Evolutionary conservation across 116 monocot species (phyloP), one percentile per base, ranked within the genome.

Genomic region (Dioscorea cayenensis): DNA sequence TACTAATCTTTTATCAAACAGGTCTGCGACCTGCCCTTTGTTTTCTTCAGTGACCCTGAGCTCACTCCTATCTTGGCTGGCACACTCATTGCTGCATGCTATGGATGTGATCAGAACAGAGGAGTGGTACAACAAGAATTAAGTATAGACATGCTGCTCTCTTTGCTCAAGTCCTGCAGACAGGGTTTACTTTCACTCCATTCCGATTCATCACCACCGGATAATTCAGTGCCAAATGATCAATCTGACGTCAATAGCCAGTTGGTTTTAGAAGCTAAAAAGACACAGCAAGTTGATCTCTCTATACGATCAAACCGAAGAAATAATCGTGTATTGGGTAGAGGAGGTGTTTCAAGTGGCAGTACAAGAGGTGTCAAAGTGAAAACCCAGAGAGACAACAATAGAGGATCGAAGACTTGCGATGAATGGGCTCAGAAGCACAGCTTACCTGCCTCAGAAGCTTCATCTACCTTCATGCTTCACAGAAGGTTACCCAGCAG

Each of bases 1-100:
- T 77, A 37, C 67, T 75, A 68, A 73, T 71, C 20, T 63, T 13
- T 4, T 65, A 3, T 36, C 65, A 36, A 76, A 81, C 82, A 97
- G 97, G 81, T 97, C 17, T 97, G 97, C 50, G 97, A 97, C 78
- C 82, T 97, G 23, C 97, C 97, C 19, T 97, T 97, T 64, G 88
- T 81, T 49, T 93, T 97, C 90, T 97, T 93, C 79, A 97, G 92
- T 60, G 93, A 93, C 75, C 90, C 97, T 3, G 92, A 97, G 70
- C 73, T 97, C 71, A 90, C 76, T 18, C 97, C 97, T 16, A 88
- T 93, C 49, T 78, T 97, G 63, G 97, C 90, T 17, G 77, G 86
- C 66, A 93, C 90, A 1, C 79, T 97, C 36, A 77, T 90, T 55
- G 85, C 97, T 66, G 82, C 90, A n/a, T 97, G 97, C 70, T 97